Evolutionary conservation across 2,329 filamentous ascomycete species (phyloP), one percentile per base, ranked within the genome.

Genomic region (Alternaria atra): DNA sequence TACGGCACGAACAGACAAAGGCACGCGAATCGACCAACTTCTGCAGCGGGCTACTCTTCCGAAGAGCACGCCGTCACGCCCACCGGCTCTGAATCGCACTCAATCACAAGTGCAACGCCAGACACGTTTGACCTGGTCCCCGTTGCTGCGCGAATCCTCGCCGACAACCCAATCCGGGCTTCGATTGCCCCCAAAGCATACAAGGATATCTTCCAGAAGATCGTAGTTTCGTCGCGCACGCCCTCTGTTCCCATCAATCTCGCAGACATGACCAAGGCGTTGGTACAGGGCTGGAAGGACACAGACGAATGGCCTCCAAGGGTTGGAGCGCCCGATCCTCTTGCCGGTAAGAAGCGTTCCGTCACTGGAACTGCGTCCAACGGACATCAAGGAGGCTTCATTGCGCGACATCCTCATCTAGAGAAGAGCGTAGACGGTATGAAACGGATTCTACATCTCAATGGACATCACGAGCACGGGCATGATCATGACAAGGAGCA

Each of bases 251-350:
- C 94, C 4, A 91, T 97, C 73, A 97, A 97, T 70, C 86, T 98
- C 0, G 82, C 85, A 30, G 92, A 97, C 70, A 89, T 97, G 81
- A 88, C 92, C 23, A 86, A 88, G 9, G 88, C 92, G 12, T 91
- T 94, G 66, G 93, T 98, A 1, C 85, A 90, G 29, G 94, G 94
- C 43, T 97, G 94, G 94, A 97, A 96, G 78, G 86, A 92, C 40
- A 92, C 95, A 71, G 94, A 93, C 15, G 92, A 97, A 78, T 98
- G 94, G 94, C 94, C 94, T 5, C 92, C 91, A 1, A 87, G 87
- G 67, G 77, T 84, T 0, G 80, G 81, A 17, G 72, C 84, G 47
- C 69, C 83, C 46, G 82, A 86, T 72, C 76, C 84, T 64, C 80
- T 80, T 44, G 75, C 80, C 6, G 75, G 79, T 39, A 78, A 78